Percentiles rank a stretch among this genome's conserved stretches.
Evolutionary conservation across 2,329 filamentous ascomycete species (phyloP).

Genomic region (Gaeumannomyces sp.): DNA sequence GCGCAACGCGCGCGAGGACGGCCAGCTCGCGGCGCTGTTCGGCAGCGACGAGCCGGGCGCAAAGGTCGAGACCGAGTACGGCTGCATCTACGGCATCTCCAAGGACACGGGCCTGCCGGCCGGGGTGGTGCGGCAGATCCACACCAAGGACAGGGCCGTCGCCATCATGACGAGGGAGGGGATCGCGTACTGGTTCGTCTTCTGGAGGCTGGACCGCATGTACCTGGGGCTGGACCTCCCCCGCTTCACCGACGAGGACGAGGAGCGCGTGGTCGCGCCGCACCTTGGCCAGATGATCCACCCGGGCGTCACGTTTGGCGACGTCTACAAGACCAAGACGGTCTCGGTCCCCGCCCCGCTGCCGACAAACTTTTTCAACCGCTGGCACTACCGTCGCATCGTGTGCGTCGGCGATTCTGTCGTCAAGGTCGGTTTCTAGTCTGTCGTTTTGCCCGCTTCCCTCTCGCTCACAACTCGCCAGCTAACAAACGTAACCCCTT

Average conservation of each 20-base stretch:
- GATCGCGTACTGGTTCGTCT: conserved; percentile 18
- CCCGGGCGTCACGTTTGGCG: conserved; percentile 13
- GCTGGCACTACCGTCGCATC: conserved; percentile 27
- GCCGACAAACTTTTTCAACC: conserved; percentile 26
- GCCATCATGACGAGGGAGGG: conserved; percentile 10
- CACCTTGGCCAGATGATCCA: conserved; percentile 11
- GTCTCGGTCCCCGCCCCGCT: conserved; percentile 25
- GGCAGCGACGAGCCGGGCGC: conserved; percentile 1
- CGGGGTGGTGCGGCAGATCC: too few species aligned
- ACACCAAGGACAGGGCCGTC: background rate
- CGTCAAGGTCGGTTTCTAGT: conserved; percentile 20
- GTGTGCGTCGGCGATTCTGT: conserved; percentile 26
- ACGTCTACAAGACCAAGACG: conserved; percentile 11
- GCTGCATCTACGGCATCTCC: conserved; percentile 18
- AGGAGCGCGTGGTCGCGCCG: too few species aligned
- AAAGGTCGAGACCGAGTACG: conserved; percentile 10
- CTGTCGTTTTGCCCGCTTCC: too few species aligned
- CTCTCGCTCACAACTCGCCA: too few species aligned
- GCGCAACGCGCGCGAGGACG: conserved; percentile 9
- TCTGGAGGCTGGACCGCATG: conserved; percentile 9
- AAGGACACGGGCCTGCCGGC: conserved; percentile 6
- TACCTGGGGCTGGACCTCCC: conserved; percentile 15
- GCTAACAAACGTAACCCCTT: too few species aligned
- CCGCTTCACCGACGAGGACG: conserved; percentile 14
- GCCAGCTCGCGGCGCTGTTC: background rate